Conservation (phyloP, 2,329 filamentous ascomycete species). For the Botrytis aclada region DNA sequence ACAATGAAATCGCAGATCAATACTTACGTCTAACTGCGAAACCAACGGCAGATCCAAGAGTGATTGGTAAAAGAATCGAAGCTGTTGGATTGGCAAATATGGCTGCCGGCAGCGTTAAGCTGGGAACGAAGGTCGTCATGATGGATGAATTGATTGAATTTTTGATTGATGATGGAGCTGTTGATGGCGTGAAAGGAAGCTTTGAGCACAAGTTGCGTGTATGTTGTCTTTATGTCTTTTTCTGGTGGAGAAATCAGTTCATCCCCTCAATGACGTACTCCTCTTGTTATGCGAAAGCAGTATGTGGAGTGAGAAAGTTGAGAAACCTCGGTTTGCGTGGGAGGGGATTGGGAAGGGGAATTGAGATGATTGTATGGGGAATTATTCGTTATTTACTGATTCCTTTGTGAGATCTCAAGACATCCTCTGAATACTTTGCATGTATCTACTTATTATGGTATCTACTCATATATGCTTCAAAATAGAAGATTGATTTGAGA, state of each 20-base stretch:
- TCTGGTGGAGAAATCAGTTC: neutral
- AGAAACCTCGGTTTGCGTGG: neutral
- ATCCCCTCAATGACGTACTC: conserved; percentile 14
- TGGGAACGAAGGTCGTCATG: conserved; percentile 81
- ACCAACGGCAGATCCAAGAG: conserved; percentile 70
- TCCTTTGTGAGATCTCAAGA: neutral
- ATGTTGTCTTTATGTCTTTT: neutral
- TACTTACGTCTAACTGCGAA: conserved; percentile 62
- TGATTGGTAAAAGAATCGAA: conserved; percentile 73
- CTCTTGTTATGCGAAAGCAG: neutral
- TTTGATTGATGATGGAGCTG: neutral
- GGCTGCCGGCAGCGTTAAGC: conserved; percentile 67
- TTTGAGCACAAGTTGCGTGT: neutral
- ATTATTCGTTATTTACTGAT: neutral
- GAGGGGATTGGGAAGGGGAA: neutral
- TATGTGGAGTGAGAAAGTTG: conserved; percentile 6
- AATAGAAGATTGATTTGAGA: neutral
- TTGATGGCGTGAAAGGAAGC: neutral
- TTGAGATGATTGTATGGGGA: neutral
- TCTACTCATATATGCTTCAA: neutral
- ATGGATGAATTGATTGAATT: conserved; percentile 27
- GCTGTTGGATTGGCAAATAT: conserved; percentile 70
- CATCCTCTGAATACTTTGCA: neutral
- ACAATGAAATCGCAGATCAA: neutral
- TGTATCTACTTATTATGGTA: neutral